A percentile compares a stretch with the other conserved stretches of the same genome.
These are phyloP conservation scores for Micromonas pusilla DNA, from an alignment of 139 green algal genomes.

Conservation along the genomic window DNA sequence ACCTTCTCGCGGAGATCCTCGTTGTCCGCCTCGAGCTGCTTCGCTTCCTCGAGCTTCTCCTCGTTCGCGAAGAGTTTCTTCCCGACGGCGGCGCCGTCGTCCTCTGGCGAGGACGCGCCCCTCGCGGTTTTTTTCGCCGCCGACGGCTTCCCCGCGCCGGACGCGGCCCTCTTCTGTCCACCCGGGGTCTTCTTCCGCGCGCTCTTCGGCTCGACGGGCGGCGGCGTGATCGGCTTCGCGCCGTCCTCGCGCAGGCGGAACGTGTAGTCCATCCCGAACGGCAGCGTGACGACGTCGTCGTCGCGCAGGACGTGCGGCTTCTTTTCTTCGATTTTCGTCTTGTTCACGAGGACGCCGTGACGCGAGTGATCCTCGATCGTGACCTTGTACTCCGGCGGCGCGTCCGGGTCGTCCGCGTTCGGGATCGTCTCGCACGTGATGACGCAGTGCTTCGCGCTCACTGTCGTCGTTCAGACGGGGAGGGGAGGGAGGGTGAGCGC, in stretches of 20 bases:
- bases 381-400: background rate
- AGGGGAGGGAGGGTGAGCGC: background rate
- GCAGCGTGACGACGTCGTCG: background rate
- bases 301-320: background rate
- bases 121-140: background rate
- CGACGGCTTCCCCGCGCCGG: background rate
- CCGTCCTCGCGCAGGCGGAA: background rate
- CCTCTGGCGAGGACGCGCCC: background rate
- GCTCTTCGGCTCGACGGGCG: background rate
- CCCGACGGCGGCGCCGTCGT: background rate
- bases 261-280: background rate
- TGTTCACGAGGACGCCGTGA: background rate
- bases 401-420: background rate
- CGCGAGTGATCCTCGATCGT: background rate
- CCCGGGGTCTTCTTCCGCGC: background rate
- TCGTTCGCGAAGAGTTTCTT: background rate
- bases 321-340: background rate
- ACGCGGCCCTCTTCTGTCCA: background rate
- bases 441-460: slow-evolving; percentile 14
- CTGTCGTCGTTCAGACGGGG: background rate
- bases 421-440: slow-evolving; percentile 11
- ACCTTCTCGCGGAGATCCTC: background rate
- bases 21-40: background rate
- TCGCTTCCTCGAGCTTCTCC: background rate
- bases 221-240: background rate